Evolutionary conservation across 352 stramenopile genomes (phyloP).

Genomic region (Pythium chondricola): DNA sequence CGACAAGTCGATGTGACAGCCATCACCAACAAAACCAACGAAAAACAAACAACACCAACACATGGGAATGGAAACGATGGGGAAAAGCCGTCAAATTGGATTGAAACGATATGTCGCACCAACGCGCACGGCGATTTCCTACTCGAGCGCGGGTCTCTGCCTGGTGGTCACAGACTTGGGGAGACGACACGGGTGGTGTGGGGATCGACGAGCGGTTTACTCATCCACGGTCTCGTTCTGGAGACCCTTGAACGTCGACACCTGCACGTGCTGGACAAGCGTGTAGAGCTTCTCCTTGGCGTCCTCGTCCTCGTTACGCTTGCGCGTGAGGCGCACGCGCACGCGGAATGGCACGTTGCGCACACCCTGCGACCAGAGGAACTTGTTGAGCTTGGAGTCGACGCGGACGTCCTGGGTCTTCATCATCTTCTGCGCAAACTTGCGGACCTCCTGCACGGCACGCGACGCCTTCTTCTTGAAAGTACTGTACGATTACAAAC

Average conservation of each 20-base stretch:
- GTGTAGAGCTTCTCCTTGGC: slow-evolving; percentile 99
- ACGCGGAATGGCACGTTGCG: slow-evolving; percentile 97
- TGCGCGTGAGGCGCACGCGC: slow-evolving; percentile 95
- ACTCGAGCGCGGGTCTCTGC: too few relatives aligned
- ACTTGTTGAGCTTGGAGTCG: slow-evolving; percentile 96
- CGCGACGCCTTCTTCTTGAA: slow-evolving; percentile 98
- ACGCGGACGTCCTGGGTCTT: slow-evolving; percentile 96
- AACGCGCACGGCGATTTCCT: too few relatives aligned
- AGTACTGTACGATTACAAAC: slow-evolving; percentile 40
- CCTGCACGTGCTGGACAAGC: slow-evolving; percentile 96
- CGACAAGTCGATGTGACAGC: too few relatives aligned
- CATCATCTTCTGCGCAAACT: slow-evolving; percentile 97
- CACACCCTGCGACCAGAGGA: slow-evolving; percentile 97
- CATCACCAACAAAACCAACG: neutral
- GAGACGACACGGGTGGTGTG: too few relatives aligned
- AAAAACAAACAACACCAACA: too few relatives aligned
- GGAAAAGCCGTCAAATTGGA: too few relatives aligned
- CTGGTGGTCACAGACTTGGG: too few relatives aligned
- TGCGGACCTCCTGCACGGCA: slow-evolving; percentile 96
- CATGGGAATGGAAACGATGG: too few relatives aligned
- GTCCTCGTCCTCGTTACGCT: slow-evolving; percentile 99
- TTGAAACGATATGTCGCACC: slow-evolving; percentile 18
- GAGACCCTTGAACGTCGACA: slow-evolving; percentile 95
- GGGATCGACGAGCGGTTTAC: too few relatives aligned
- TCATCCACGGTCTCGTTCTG: slow-evolving; percentile 95